Percentiles rank a stretch among this genome's conserved stretches.
Evolutionary conservation across 257 asterid species (phyloP).

Genomic region (Solanum gandarillasii): DNA sequence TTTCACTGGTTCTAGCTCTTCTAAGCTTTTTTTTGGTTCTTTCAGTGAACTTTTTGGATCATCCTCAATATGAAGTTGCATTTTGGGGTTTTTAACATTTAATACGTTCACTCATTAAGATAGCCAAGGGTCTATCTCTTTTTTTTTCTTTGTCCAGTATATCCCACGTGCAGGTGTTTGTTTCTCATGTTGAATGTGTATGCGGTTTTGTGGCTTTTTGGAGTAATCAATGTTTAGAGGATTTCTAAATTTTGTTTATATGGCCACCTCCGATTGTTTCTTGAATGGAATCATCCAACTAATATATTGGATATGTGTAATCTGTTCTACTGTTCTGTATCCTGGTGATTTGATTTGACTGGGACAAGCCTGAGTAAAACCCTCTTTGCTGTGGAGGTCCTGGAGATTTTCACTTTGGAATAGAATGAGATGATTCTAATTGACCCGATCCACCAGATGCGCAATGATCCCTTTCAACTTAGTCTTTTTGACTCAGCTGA

Average conservation of each 20-base stretch:
- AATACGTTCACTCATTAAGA: background rate
- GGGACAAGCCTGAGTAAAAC: background rate
- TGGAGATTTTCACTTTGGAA: background rate
- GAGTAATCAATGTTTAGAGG: background rate
- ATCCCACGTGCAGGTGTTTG: background rate
- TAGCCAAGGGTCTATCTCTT: background rate
- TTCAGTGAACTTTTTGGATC: background rate
- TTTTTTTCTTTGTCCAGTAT: background rate
- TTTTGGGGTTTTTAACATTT: background rate
- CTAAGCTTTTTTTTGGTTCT: background rate
- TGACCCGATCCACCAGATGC: background rate
- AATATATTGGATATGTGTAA: background rate
- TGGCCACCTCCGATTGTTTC: background rate
- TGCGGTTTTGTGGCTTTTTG: background rate
- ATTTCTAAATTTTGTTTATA: background rate
- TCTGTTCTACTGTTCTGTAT: background rate
- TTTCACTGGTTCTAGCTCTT: background rate
- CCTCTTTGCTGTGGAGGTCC: background rate
- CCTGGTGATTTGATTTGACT: background rate
- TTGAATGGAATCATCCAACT: background rate
- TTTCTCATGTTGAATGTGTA: background rate
- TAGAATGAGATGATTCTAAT: background rate
- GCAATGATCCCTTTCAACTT: background rate
- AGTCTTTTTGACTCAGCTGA: background rate
- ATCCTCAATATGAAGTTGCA: background rate